A percentile compares a stretch with the other conserved stretches of the same genome.
Conservation (phyloP, 345 rosid genomes). For the Boechera retrofracta region DNA sequence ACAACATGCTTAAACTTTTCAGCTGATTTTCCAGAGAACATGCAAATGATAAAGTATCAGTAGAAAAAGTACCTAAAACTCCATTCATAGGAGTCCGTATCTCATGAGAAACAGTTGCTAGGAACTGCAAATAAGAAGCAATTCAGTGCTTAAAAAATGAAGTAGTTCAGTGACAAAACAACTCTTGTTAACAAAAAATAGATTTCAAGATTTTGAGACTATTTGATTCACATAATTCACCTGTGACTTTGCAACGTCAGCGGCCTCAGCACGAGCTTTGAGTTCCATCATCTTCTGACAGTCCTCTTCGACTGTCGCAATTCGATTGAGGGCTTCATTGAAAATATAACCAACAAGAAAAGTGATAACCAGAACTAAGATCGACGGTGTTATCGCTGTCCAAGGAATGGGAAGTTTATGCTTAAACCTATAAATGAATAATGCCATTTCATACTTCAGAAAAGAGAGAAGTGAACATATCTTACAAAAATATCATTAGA, state of each 20-base stretch:
- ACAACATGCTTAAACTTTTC: conserved; percentile 15
- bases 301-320: conserved; percentile 79
- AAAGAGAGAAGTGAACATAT: conserved; percentile 25
- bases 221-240: conserved; percentile 33
- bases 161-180: not conserved
- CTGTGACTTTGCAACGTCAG: conserved; percentile 97
- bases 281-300: conserved; percentile 76
- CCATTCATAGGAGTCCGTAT: conserved; percentile 98
- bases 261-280: conserved; percentile 96
- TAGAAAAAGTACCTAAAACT: conserved; percentile 44
- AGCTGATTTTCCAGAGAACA: not conserved
- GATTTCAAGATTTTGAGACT: conserved; percentile 21
- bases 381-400: conserved; percentile 71
- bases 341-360: conserved; percentile 81
- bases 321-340: conserved; percentile 71
- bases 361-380: conserved; percentile 65
- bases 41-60: not conserved
- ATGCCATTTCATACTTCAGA: conserved; percentile 19
- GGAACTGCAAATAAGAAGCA: conserved; percentile 61
- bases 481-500: not conserved
- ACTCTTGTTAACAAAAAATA: not conserved
- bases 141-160: conserved; percentile 12
- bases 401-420: conserved; percentile 79
- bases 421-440: conserved; percentile 65
- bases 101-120: conserved; percentile 98